Evolutionary conservation across 345 rosid genomes (phyloP).

Genomic region (Ailanthus altissimus): DNA sequence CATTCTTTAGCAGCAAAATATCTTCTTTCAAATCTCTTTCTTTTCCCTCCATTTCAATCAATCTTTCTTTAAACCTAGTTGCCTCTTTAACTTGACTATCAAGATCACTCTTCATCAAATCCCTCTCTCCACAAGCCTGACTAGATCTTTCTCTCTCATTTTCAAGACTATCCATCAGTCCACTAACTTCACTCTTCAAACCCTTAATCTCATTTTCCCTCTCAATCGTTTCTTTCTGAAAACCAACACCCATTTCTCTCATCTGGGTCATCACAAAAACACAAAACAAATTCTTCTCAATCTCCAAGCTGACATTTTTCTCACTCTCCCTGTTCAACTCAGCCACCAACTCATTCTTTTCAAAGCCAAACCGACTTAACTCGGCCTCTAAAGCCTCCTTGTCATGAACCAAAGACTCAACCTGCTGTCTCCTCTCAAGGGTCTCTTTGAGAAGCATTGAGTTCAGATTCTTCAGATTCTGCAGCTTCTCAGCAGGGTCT

Average conservation of each 20-base stretch:
- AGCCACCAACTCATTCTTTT: conserved; percentile 32
- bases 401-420: conserved; percentile 43
- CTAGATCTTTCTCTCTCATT: conserved; percentile 33
- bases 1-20: conserved; percentile 36
- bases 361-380: conserved; percentile 33
- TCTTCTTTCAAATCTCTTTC: conserved; percentile 33
- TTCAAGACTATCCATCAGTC: conserved; percentile 33
- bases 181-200: conserved; percentile 37
- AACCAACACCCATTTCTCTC: conserved; percentile 38
- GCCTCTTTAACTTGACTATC: conserved; percentile 35
- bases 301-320: conserved; percentile 41
- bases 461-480: conserved; percentile 61
- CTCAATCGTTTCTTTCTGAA: conserved; percentile 36
- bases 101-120: conserved; percentile 34
- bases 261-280: conserved; percentile 43
- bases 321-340: conserved; percentile 43
- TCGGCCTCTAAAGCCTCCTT: conserved; percentile 48
- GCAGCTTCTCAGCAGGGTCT: conserved; percentile 45
- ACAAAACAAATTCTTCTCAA: conserved; percentile 41
- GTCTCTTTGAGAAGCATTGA: conserved; percentile 56
- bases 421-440: conserved; percentile 48
- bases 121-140: conserved; percentile 47
- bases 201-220: conserved; percentile 39
- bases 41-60: conserved; percentile 43
- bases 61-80: conserved; percentile 33